These are phyloP conservation scores for Solanum habrochaites DNA, from an alignment of 257 asterid species.

Conservation along the genomic window DNA sequence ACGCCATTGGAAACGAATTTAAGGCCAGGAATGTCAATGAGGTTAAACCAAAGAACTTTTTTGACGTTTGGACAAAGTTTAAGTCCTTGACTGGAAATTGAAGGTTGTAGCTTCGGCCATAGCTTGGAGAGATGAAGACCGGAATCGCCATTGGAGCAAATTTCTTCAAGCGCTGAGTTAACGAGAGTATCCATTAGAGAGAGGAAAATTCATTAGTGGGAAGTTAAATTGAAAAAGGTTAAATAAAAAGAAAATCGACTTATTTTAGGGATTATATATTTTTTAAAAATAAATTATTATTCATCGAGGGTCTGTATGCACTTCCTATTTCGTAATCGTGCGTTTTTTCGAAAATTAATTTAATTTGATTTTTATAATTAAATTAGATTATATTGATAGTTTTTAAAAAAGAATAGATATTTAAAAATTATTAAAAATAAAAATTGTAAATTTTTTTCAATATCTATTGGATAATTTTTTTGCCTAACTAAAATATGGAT, in stretches of 20 bases:
- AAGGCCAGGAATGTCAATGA: slow-evolving; percentile 52
- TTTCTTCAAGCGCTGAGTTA: slow-evolving; percentile 62
- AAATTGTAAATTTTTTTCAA: no score
- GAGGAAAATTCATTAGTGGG: background rate
- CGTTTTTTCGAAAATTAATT: no score
- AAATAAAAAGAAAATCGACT: background rate
- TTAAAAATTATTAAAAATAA: no score
- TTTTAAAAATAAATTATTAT: no score
- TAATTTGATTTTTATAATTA: no score
- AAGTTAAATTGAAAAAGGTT: background rate
- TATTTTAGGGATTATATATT: background rate
- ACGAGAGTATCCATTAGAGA: slow-evolving; percentile 58
- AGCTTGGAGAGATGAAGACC: slow-evolving; percentile 54
- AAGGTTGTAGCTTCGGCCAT: slow-evolving; percentile 48
- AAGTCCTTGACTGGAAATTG: slow-evolving; percentile 34
- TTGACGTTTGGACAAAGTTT: slow-evolving; percentile 54
- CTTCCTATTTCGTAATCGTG: background rate
- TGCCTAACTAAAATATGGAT: no score
- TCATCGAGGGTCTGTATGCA: background rate
- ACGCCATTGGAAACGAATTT: slow-evolving; percentile 27
- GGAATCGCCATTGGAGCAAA: slow-evolving; percentile 49
- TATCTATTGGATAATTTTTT: no score
- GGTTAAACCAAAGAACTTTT: slow-evolving; percentile 63
- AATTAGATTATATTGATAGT: no score
- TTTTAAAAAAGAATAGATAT: no score